Evolutionary conservation across 2,329 filamentous ascomycete species (phyloP), one percentile per base, ranked within the genome.

Genomic region (Karstenula rhodostoma): DNA sequence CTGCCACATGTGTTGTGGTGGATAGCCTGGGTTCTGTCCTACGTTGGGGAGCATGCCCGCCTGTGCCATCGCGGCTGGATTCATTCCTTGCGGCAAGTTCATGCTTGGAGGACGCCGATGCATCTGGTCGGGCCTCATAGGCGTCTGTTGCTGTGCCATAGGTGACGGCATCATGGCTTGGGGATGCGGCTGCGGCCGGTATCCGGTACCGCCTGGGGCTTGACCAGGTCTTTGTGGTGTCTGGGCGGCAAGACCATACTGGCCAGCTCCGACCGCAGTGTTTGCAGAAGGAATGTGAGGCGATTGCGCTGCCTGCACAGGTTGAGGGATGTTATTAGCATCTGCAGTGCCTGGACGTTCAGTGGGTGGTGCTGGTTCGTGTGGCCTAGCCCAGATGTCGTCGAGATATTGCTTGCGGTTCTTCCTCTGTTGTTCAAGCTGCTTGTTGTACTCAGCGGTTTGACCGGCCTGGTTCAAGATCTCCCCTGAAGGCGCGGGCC

Each of bases 391-490:
- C 91, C 94, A 98, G 66, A 93, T 86, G 57, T 88, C 89, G 57
- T 94, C 89, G 65, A 96, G 83, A 67, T 93, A 96, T 60, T 94
- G 89, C 60, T 85, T 87, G 60, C 95, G 90, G 78, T 91, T 89
- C 42, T 88, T 88, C 60, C 94, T 90, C 77, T 94, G 90, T 68
- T 91, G 87, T 71, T 91, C 93, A 54, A 98, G 84, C 49, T 87
- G 86, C 70, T 95, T 93, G 81, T 94, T 98, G 81, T 90, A 96
- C 68, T 98, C 94, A 59, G 93, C 92, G 19, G 94, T 90, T 64
- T 96, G 92, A 53, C 92, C 88, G 29, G 93, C 92, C 77, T 97
- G 93, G 48, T 91, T 90, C 66, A 95, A 84, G 56, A 98, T 88
- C 70, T 98, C 94, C 49, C 87, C 84, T 29, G 92, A 85, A 32